These are phyloP conservation scores for Escallonia rubra DNA, from an alignment of 129 eudicot species.

Conservation along the genomic window DNA sequence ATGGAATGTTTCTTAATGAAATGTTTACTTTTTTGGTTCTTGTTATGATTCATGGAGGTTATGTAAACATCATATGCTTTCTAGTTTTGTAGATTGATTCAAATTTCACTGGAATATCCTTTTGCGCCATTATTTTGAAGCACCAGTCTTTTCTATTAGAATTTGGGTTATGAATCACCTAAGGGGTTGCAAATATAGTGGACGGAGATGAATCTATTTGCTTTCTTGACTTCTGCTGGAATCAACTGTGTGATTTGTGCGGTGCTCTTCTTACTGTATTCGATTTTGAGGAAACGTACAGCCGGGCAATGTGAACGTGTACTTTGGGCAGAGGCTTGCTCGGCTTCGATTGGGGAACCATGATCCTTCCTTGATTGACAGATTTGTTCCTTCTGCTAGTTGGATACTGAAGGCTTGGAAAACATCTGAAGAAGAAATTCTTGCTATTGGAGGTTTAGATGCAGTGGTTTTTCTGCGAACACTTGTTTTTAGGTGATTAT, in stretches of 20 bases:
- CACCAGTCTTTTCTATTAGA: not conserved
- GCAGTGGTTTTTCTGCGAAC: conserved; percentile 76
- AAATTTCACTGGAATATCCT: no score
- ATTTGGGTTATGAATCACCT: conserved; percentile 3
- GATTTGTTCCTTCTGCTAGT: conserved; percentile 76
- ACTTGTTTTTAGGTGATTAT: conserved; percentile 58
- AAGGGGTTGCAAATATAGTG: conserved; percentile 12
- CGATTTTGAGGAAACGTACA: conserved; percentile 86
- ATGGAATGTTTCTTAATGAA: no score
- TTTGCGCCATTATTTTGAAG: no score
- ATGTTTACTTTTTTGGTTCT: no score
- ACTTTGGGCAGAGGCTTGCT: conserved; percentile 78
- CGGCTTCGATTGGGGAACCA: conserved; percentile 34
- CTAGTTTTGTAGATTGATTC: no score
- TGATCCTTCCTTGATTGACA: conserved; percentile 49
- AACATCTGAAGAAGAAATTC: conserved; percentile 75
- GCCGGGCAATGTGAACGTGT: conserved; percentile 56
- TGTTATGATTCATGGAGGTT: no score
- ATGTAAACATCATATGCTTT: no score
- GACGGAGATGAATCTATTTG: conserved; percentile 64
- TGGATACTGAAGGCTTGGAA: conserved; percentile 96
- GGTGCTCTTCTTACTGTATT: conserved; percentile 60
- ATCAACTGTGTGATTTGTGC: conserved; percentile 57
- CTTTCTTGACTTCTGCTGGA: conserved; percentile 82
- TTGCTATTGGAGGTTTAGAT: conserved; percentile 79